Conservation (phyloP, 2,329 filamentous ascomycete species). For the Xylariaceae sp. region DNA sequence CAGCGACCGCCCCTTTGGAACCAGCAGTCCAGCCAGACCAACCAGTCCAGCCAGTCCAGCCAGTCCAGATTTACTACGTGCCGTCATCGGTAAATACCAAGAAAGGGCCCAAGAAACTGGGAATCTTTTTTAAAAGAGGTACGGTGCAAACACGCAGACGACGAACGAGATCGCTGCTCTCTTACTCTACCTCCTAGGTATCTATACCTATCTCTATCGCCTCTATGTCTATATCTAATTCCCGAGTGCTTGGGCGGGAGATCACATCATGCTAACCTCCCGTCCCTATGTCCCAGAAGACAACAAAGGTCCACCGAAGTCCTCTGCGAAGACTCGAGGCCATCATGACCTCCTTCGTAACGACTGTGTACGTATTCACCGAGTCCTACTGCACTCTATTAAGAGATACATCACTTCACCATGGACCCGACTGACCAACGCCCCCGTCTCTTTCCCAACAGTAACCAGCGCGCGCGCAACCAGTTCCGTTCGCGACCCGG, state of each 20-base stretch:
- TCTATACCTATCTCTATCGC: too few species aligned
- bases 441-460: constrained; percentile 34
- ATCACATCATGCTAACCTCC: constrained; percentile 23
- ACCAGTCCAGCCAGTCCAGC: too few species aligned
- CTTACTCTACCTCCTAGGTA: too few species aligned
- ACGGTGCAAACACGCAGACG: neutral
- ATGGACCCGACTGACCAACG: constrained; percentile 1
- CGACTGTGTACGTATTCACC: constrained; percentile 46
- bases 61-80: neutral
- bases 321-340: constrained; percentile 21
- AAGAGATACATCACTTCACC: neutral
- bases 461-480: constrained; percentile 80
- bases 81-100: neutral
- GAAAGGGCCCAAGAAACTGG: too few species aligned
- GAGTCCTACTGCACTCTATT: neutral
- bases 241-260: neutral
- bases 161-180: neutral
- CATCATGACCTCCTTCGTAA: constrained; percentile 72
- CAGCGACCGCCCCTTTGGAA: neutral
- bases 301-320: constrained; percentile 11
- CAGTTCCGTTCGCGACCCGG: constrained; percentile 84
- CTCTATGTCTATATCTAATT: neutral
- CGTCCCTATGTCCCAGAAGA: constrained; percentile 22
- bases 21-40: neutral
- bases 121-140: too few species aligned